Evolutionary conservation across 352 stramenopile species (phyloP).

Genomic region (Hyaloperonospora arabidopsidis): DNA sequence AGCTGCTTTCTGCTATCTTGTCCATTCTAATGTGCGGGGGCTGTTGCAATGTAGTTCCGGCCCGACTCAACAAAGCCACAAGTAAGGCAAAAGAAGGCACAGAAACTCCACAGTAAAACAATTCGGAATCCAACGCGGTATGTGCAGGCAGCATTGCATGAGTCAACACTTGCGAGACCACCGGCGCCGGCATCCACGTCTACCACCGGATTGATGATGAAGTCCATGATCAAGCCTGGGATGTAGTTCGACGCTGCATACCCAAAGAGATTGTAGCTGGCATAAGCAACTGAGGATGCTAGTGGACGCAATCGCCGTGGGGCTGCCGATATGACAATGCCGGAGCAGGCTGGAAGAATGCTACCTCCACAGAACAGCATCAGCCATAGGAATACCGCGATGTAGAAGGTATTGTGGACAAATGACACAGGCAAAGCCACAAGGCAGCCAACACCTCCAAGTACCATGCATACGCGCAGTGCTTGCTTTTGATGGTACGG

Average conservation of each 20-base stretch:
- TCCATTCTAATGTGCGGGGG: conserved; percentile 7
- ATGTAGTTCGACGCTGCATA: conserved; percentile 83
- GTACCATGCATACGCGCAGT: conserved; percentile 62
- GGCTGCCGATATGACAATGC: conserved; percentile 75
- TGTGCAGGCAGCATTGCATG: conserved; percentile 64
- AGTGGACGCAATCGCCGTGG: conserved; percentile 54
- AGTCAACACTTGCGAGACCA: conserved; percentile 13
- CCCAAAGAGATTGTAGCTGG: conserved; percentile 81
- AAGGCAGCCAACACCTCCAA: conserved; percentile 42
- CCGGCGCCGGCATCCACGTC: conserved; percentile 19
- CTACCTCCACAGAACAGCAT: conserved; percentile 79
- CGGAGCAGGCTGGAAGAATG: conserved; percentile 68
- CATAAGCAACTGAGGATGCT: conserved; percentile 72
- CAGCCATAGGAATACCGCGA: conserved; percentile 68
- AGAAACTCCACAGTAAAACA: conserved; percentile 64
- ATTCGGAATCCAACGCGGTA: conserved; percentile 81
- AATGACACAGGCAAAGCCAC: conserved; percentile 60
- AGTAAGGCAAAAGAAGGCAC: conserved; percentile 63
- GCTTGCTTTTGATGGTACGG: conserved; percentile 58
- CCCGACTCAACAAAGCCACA: conserved; percentile 35
- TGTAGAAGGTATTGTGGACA: conserved; percentile 51
- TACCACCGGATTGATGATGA: conserved; percentile 49
- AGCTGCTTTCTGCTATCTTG: conserved; percentile 15
- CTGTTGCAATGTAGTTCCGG: conserved; percentile 20
- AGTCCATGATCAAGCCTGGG: conserved; percentile 74